A percentile compares a stretch with the other conserved stretches of the same genome.
phyloP scores from a whole-genome alignment of 2,329 filamentous ascomycete genomes.

The Zasmidium angulare region DNA sequence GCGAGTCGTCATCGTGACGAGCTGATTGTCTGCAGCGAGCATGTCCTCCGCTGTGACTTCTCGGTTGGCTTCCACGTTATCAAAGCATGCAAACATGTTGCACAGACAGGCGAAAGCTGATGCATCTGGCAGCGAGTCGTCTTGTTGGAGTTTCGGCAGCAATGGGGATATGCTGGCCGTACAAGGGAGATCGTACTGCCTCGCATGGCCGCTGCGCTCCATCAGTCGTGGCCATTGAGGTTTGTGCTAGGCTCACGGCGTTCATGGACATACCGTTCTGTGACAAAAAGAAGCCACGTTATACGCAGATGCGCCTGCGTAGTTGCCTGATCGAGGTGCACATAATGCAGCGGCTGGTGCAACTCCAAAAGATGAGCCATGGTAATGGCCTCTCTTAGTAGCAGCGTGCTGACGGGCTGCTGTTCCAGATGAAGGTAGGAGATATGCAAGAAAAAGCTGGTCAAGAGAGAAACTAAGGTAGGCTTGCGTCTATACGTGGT shows the following conservation, averaged over 20 bases:
- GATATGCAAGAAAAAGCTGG: slow-evolving; percentile 20
- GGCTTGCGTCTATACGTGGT: slow-evolving; percentile 15
- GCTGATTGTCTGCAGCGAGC: background rate
- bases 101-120: slow-evolving; percentile 16
- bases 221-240: no score
- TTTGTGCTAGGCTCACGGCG: no score
- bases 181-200: background rate
- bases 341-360: slow-evolving; percentile 15
- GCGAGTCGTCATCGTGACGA: background rate
- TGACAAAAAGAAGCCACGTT: slow-evolving; percentile 22
- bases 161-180: no score
- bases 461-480: slow-evolving; percentile 6
- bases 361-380: slow-evolving; percentile 17
- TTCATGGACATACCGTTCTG: slow-evolving; percentile 17
- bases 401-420: slow-evolving; percentile 13
- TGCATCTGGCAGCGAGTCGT: background rate
- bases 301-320: slow-evolving; percentile 11
- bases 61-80: background rate
- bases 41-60: background rate
- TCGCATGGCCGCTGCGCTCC: slow-evolving; percentile 11
- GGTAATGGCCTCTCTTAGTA: slow-evolving; percentile 18
- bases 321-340: background rate
- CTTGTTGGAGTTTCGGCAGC: no score
- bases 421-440: slow-evolving; percentile 14
- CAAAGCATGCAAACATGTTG: slow-evolving; percentile 14